phyloP scores from a whole-genome alignment of 805 yeast genomes.

The Danielozyma ontarioensis region DNA sequence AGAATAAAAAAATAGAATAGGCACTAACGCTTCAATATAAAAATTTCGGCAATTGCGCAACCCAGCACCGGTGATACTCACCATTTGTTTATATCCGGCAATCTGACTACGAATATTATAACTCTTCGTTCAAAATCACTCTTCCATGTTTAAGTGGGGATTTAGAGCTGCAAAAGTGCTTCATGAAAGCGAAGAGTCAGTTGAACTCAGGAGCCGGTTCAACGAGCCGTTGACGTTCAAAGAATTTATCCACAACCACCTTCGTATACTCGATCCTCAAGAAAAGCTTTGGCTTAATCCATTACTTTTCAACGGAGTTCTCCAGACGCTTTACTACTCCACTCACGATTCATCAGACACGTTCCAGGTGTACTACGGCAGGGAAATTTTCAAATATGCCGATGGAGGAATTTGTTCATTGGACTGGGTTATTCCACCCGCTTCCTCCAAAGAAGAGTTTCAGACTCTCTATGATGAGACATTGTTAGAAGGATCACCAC shows the following conservation, averaged over 20 bases:
- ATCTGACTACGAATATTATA: neutral
- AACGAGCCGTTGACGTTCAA: no score
- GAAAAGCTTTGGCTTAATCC: slow-evolving; percentile 56
- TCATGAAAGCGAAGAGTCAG: no score
- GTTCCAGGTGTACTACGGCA: slow-evolving; percentile 65
- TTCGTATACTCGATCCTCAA: no score
- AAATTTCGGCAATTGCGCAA: neutral
- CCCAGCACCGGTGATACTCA: neutral
- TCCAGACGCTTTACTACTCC: slow-evolving; percentile 73
- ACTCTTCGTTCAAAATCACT: neutral
- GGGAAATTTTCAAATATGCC: slow-evolving; percentile 51
- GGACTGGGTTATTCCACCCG: slow-evolving; percentile 57
- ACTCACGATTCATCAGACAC: slow-evolving; percentile 45
- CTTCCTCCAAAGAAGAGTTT: slow-evolving; percentile 22
- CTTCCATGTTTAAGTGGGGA: slow-evolving; percentile 28
- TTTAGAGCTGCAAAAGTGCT: no score
- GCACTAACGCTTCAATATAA: neutral
- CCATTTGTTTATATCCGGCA: neutral
- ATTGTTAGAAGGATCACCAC: slow-evolving; percentile 29
- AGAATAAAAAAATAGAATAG: slow-evolving; percentile 1
- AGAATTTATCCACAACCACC: no score
- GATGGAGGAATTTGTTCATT: slow-evolving; percentile 74
- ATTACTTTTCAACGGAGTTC: slow-evolving; percentile 59
- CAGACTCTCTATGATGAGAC: slow-evolving; percentile 19
- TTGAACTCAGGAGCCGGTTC: no score